These are phyloP conservation scores for Gloeostereum incarnatum DNA, from an alignment of 768 basidiomycete genomes.

Conservation along the genomic window DNA sequence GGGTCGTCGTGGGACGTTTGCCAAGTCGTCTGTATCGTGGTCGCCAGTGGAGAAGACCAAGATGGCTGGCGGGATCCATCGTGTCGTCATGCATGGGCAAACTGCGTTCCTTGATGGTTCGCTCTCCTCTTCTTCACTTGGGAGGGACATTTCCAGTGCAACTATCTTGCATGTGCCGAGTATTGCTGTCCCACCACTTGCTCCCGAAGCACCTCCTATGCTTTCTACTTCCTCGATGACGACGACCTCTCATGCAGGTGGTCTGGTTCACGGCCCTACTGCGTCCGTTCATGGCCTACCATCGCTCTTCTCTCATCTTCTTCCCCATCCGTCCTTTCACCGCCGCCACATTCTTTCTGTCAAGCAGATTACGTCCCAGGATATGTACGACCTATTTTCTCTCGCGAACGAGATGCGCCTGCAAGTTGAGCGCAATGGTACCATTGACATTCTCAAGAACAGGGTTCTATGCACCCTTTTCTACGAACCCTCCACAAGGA, in stretches of 20 bases:
- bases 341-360: constrained; percentile 90
- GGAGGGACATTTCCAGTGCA: constrained; percentile 66
- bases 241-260: constrained; percentile 11
- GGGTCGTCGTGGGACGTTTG: constrained; percentile 60
- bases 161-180: constrained; percentile 32
- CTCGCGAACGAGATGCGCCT: constrained; percentile 95
- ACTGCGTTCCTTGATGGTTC: constrained; percentile 86
- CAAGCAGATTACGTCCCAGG: constrained; percentile 84
- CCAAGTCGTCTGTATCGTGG: constrained; percentile 49
- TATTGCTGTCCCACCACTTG: constrained; percentile 2
- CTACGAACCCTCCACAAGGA: constrained; percentile 96
- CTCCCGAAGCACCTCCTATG: constrained; percentile 11
- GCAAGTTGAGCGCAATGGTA: constrained; percentile 87
- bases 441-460: constrained; percentile 83
- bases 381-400: constrained; percentile 90
- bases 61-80: constrained; percentile 72
- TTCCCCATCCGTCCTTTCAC: constrained; percentile 82
- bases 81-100: constrained; percentile 84
- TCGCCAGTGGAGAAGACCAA: constrained; percentile 65
- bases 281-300: constrained; percentile 21
- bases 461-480: constrained; percentile 88
- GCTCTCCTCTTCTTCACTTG: constrained; percentile 46
- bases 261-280: constrained; percentile 19
- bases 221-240: constrained; percentile 5
- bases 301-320: constrained; percentile 25